Evolutionary conservation across 306 rosid species (phyloP), one percentile per base, ranked within the genome.

Genomic region (Bauhinia variegata): DNA sequence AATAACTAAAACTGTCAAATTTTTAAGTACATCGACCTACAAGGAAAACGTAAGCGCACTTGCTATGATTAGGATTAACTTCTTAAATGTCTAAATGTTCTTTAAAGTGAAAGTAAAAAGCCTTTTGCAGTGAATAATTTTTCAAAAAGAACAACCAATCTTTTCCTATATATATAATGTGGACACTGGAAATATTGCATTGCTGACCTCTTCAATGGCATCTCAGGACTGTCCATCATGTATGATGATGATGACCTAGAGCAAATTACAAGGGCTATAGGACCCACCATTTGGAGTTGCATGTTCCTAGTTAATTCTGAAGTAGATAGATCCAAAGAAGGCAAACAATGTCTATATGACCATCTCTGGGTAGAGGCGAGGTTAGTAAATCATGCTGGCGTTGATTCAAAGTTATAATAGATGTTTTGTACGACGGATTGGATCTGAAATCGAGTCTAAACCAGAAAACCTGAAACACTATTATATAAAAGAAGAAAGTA

Each of bases 281-380:
- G 57, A 16, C 48, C 58, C 65, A 34, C 66, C 39, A 44, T 66
- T 0, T 36, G 54, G 53, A 7, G 13, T 30, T 32, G 53, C 2
- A 47, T 10, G 51, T 31, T 42, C 43, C 33, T 46, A 4, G 48
- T 28, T 33, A 65, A 14, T 19, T 37, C 38, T 42, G 8, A 12
- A 47, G 2, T 13, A 12, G 48, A 38, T 37, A 19, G 11, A n/a
- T n/a, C n/a, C n/a, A n/a, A n/a, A n/a, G n/a, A n/a, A n/a, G n/a
- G n/a, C n/a, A 54, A 66, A 36, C 60, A 66, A 66, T n/a, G n/a
- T n/a, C n/a, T n/a, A 37, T 51, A 10, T 17, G 60, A 52, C 39
- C 50, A 51, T 67, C 41, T 67, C 53, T 18, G n/a, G 14, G 7
- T 6, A 12, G 50, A 51, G 18, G 57, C 12, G 19, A 13, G 41